Conservation (phyloP, 2,329 filamentous ascomycete species). For the Macrophomina tecta region DNA sequence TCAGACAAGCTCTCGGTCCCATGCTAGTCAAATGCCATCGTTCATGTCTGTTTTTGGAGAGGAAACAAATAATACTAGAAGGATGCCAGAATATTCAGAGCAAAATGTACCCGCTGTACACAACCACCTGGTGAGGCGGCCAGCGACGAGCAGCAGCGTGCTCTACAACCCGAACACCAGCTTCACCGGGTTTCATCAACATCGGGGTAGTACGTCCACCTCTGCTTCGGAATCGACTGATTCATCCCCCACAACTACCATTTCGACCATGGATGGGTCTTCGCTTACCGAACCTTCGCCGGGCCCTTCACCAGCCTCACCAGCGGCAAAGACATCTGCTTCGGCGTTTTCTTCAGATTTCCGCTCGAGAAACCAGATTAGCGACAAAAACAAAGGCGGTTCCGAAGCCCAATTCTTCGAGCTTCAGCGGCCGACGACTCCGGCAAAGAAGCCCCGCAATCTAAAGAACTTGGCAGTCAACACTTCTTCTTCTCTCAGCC, state of each 20-base stretch:
- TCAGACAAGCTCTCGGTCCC: conserved; percentile 42
- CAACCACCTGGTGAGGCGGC: conserved; percentile 43
- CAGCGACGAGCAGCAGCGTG: conserved; percentile 43
- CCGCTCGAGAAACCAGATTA: conserved; percentile 44
- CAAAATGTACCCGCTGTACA: conserved; percentile 32
- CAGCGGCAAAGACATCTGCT: conserved; percentile 73
- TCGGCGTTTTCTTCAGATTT: conserved; percentile 69
- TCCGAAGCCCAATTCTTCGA: conserved; percentile 58
- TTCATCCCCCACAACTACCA: conserved; percentile 92
- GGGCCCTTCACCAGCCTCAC: conserved; percentile 90
- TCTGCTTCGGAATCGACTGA: conserved; percentile 84
- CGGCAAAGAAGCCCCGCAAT: conserved; percentile 76
- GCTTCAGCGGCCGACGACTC: conserved; percentile 53
- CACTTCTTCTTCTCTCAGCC: conserved; percentile 57
- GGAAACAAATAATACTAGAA: conserved; percentile 55
- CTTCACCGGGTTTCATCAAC: conserved; percentile 64
- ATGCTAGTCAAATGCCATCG: conserved; percentile 64
- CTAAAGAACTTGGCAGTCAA: conserved; percentile 85
- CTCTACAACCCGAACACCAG: conserved; percentile 36
- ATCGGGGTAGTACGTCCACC: conserved; percentile 78
- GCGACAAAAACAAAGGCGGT: conserved; percentile 29
- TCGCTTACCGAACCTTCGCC: conserved; percentile 89
- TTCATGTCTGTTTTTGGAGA: conserved; percentile 79
- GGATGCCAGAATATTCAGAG: conserved; percentile 54
- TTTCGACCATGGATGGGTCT: conserved; percentile 90